These are phyloP conservation scores for Fusarium cicatricum DNA, from an alignment of 2,329 filamentous ascomycete species.

Conservation along the genomic window DNA sequence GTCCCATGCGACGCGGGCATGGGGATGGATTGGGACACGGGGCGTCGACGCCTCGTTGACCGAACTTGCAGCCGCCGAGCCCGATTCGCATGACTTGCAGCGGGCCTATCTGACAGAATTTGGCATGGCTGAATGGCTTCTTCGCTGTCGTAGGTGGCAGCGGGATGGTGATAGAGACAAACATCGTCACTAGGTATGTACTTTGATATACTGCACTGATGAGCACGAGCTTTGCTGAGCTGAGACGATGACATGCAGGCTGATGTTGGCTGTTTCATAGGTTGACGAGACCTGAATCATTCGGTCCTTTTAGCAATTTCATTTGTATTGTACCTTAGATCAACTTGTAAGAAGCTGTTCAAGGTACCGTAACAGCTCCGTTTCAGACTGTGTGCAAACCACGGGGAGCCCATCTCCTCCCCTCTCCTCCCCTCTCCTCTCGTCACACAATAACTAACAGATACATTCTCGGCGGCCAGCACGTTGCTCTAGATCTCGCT, in stretches of 20 bases:
- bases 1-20: slow-evolving; percentile 16
- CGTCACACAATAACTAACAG: background rate
- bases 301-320: slow-evolving; percentile 4
- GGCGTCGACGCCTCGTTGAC: slow-evolving; percentile 15
- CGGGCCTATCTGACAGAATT: slow-evolving; percentile 38
- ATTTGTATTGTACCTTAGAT: background rate
- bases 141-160: background rate
- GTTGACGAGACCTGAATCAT: background rate
- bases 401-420: background rate
- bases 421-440: no score
- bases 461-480: background rate
- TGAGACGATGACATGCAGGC: background rate
- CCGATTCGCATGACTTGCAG: slow-evolving; percentile 43
- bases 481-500: background rate
- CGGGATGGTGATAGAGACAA: background rate
- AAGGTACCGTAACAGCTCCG: background rate
- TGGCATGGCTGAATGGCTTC: no score
- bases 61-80: slow-evolving; percentile 31
- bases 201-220: background rate
- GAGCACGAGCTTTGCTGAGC: background rate
- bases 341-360: background rate
- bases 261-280: background rate
- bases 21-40: slow-evolving; percentile 22
- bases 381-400: background rate
- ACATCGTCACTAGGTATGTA: background rate